Evolutionary conservation across 1,284 basidiomycete genomes (phyloP).

Genomic region (Cerrena zonata): DNA sequence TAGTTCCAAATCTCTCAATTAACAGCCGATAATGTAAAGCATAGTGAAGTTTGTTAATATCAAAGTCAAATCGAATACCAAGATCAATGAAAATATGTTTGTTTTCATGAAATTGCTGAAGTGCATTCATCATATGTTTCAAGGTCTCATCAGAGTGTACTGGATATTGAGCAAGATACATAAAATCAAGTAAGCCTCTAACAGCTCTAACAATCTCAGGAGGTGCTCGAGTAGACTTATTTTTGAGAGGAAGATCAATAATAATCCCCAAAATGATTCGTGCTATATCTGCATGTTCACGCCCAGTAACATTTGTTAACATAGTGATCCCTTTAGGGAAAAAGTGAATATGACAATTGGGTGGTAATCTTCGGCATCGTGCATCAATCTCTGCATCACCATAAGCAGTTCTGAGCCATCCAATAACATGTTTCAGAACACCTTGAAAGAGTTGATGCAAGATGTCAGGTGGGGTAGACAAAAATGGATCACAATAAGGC

Average conservation of each 20-base stretch:
- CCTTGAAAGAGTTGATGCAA: conserved; percentile 38
- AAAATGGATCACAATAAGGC: conserved; percentile 31
- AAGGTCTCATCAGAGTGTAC: conserved; percentile 22
- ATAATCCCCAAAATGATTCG: conserved; percentile 18
- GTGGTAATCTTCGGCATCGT: conserved; percentile 15
- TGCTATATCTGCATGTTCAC: conserved; percentile 18
- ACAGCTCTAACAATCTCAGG: conserved; percentile 11
- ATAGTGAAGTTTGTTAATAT: conserved; percentile 27
- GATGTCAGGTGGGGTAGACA: conserved; percentile 35
- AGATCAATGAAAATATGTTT: conserved; percentile 23
- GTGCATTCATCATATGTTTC: conserved; percentile 13
- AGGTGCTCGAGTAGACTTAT: not conserved
- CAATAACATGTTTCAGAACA: conserved; percentile 27
- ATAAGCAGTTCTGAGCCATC: conserved; percentile 18
- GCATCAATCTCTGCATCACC: conserved; percentile 18
- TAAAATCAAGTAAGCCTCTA: conserved; percentile 20
- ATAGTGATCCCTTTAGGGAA: conserved; percentile 23
- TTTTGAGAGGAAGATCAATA: conserved; percentile 8
- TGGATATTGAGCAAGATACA: conserved; percentile 24
- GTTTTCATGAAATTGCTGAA: conserved; percentile 25
- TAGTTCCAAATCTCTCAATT: conserved; percentile 17
- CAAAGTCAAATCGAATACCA: conserved; percentile 22
- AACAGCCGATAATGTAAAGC: conserved; percentile 17
- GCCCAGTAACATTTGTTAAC: conserved; percentile 17
- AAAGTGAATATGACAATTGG: conserved; percentile 14